Evolutionary conservation across 2,329 filamentous ascomycete species (phyloP).

Genomic region (Curvularia verruculosa): DNA sequence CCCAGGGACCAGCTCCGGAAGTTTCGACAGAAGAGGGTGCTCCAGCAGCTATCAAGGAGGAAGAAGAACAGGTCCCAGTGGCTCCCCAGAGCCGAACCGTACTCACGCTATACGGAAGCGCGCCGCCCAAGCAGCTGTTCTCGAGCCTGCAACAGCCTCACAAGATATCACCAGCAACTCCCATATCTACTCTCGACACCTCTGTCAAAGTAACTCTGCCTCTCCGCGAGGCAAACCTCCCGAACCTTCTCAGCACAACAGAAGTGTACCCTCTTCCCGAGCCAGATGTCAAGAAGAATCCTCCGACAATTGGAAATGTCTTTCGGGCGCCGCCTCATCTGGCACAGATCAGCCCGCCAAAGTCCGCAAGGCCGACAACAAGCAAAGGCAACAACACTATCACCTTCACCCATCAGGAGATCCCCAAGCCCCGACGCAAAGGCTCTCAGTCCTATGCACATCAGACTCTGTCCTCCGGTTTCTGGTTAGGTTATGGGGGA

Average conservation of each 20-base stretch:
- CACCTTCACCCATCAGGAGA: slow-evolving; percentile 60
- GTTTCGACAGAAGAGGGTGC: slow-evolving; percentile 19
- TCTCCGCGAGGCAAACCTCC: slow-evolving; percentile 70
- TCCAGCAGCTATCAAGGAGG: slow-evolving; percentile 28
- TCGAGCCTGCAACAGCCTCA: slow-evolving; percentile 75
- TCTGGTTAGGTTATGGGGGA: slow-evolving; percentile 66
- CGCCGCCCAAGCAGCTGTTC: slow-evolving; percentile 77
- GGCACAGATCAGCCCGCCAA: slow-evolving; percentile 71
- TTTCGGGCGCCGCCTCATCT: slow-evolving; percentile 72
- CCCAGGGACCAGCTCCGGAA: slow-evolving; percentile 15
- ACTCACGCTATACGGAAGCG: slow-evolving; percentile 77
- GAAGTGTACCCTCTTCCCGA: slow-evolving; percentile 64
- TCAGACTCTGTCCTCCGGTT: slow-evolving; percentile 68
- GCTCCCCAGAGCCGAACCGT: slow-evolving; percentile 60
- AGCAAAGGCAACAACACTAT: slow-evolving; percentile 60
- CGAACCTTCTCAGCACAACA: slow-evolving; percentile 74
- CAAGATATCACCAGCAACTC: slow-evolving; percentile 44
- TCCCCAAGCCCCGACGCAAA: slow-evolving; percentile 53
- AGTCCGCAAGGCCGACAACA: slow-evolving; percentile 71
- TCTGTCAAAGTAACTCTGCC: slow-evolving; percentile 54
- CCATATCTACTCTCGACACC: slow-evolving; percentile 45
- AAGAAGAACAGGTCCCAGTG: slow-evolving; percentile 29
- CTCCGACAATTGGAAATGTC: slow-evolving; percentile 72
- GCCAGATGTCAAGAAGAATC: slow-evolving; percentile 54
- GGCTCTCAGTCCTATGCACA: slow-evolving; percentile 65